A percentile compares a stretch with the other conserved stretches of the same genome.
Evolutionary conservation across 192 early-diverging fungal species (phyloP).

Genomic region (Martensiomyces pterosporus): DNA sequence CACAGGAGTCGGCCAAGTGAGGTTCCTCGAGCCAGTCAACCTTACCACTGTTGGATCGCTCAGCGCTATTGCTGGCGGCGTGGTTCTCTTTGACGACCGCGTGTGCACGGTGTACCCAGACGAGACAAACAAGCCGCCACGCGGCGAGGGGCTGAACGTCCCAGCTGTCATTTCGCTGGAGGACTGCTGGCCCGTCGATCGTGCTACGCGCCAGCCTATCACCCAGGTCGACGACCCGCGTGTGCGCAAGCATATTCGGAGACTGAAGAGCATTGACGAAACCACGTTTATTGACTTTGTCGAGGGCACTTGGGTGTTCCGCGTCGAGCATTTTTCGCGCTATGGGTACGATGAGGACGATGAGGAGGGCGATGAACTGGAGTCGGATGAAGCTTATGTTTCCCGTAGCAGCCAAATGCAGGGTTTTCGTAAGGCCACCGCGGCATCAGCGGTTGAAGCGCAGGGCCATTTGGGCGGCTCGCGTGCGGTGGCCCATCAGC

Average conservation of each 20-base stretch:
- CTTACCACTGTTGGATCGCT: constrained; percentile 55
- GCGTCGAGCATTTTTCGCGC: constrained; percentile 78
- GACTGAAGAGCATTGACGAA: constrained; percentile 65
- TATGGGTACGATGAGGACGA: constrained; percentile 68
- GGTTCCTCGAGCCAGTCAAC: constrained; percentile 79
- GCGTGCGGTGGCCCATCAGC: constrained; percentile 33
- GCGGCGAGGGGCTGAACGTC: constrained; percentile 85
- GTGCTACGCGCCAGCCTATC: constrained; percentile 63
- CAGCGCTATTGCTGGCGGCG: constrained; percentile 71
- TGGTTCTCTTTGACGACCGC: constrained; percentile 71
- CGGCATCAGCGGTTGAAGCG: constrained; percentile 12
- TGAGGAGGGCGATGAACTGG: constrained; percentile 15
- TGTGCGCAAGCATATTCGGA: constrained; percentile 62
- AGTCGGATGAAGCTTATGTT: background rate
- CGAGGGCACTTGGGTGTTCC: constrained; percentile 87
- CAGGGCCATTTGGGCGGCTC: constrained; percentile 38
- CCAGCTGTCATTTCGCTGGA: constrained; percentile 74
- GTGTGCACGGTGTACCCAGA: constrained; percentile 80
- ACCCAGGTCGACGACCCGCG: constrained; percentile 63
- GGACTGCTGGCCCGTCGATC: constrained; percentile 82
- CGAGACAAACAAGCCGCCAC: constrained; percentile 69
- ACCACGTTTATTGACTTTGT: constrained; percentile 77
- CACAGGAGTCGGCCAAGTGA: constrained; percentile 66
- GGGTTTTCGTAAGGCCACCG: constrained; percentile 48
- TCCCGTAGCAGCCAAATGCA: constrained; percentile 5